Evolutionary conservation across 371 early-diverging fungal species (phyloP), one percentile per base, ranked within the genome.

Genomic region (Dinochytrium kinnereticum): DNA sequence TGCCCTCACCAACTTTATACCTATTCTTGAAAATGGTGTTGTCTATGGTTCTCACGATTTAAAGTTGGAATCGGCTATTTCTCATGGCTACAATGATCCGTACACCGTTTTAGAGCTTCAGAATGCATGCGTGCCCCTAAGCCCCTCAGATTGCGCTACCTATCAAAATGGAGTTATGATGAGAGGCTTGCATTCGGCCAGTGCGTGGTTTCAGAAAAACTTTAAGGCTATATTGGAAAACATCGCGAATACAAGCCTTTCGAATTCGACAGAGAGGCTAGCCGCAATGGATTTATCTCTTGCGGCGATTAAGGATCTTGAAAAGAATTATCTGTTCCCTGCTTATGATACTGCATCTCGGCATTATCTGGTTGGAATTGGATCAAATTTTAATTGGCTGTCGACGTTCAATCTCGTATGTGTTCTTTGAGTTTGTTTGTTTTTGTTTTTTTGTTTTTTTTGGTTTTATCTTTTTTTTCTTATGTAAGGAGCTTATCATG

Each of bases 131-230:
- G 64, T 55, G 1, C 37, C 61, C 2, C 53, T 30, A 26, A 67
- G 37, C 31, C 75, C 76, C 13, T 51, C 49, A 0, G 75, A 72
- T 51, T 80, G 80, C 64, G 28, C 24, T 15, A 55, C 75, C 13
- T 72, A 69, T 37, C 15, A 40, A 2, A 51, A 70, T 38, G 75
- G 77, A 21, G 39, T 75, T 1, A 31, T 80, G 36, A 13, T 37
- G 5, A 64, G 68, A 30, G 80, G 80, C 2, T 36, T 80, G 38
- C 73, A 76, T 36, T 51, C 74, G 31, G 78, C 65, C 13, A 19
- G 68, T 21, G 71, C 24, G 10, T 75, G 66, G 64, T 55, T 17
- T 26, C 57, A 55, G 57, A 55, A 55, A 55, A 10, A 7, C 10
- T 19, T 24, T 10, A 7, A 55, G 10, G 30, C 7, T 19, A 15